Conservation (phyloP, 768 basidiomycete species). For the Xerocomellus intermedius region DNA sequence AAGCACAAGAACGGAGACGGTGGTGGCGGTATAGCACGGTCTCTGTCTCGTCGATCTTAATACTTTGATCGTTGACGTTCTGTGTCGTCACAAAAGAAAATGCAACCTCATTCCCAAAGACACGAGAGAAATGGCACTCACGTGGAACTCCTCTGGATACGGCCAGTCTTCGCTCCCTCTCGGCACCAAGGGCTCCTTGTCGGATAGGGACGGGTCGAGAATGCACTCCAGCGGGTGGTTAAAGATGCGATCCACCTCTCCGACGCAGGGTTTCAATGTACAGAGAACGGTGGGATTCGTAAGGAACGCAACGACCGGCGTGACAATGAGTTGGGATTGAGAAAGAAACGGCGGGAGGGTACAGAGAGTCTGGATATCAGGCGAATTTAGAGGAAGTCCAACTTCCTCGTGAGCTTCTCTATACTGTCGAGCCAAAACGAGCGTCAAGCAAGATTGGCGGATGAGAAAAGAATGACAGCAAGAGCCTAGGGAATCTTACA, state of each 20-base stretch:
- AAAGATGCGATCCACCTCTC: conserved; percentile 80
- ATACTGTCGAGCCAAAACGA: conserved; percentile 41
- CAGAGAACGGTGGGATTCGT: conserved; percentile 50
- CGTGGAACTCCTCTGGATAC: conserved; percentile 70
- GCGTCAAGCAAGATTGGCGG: neutral
- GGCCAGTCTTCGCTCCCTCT: conserved; percentile 75
- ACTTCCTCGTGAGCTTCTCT: conserved; percentile 90
- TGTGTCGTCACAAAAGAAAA: conserved; percentile 34
- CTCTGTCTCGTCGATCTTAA: conserved; percentile 44
- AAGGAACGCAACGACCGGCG: conserved; percentile 74
- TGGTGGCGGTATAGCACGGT: conserved; percentile 73
- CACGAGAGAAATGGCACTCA: conserved; percentile 35
- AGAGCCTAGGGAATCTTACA: conserved; percentile 43
- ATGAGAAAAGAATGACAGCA: neutral
- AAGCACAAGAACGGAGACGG: conserved; percentile 73
- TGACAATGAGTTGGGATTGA: conserved; percentile 66
- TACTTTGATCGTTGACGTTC: conserved; percentile 52
- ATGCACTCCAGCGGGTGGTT: conserved; percentile 74
- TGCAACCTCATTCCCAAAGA: neutral
- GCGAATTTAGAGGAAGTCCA: conserved; percentile 55
- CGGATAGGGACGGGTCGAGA: conserved; percentile 53
- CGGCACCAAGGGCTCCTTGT: conserved; percentile 47
- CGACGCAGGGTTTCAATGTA: conserved; percentile 51
- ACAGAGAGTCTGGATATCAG: conserved; percentile 58
- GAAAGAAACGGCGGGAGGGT: conserved; percentile 68